phyloP scores from a whole-genome alignment of 2,329 filamentous ascomycete genomes.

The Phyllosticta ampelicida region DNA sequence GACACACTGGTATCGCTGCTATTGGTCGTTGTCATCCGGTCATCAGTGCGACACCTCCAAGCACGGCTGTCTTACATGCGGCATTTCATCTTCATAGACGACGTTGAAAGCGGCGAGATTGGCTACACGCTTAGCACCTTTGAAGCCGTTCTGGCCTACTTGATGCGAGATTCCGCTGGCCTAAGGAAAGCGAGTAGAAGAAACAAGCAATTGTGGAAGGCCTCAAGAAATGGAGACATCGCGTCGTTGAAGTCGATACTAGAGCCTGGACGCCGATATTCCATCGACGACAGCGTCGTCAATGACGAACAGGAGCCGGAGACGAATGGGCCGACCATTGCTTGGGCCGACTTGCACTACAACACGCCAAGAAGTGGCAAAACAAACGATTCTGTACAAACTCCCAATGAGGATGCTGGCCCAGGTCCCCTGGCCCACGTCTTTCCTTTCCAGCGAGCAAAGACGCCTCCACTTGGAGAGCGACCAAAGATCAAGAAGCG shows the following conservation, averaged over 20 bases:
- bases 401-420: background rate
- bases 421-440: constrained; percentile 60
- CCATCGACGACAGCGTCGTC: constrained; percentile 33
- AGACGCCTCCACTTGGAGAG: constrained; percentile 35
- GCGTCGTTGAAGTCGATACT: constrained; percentile 66
- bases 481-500: constrained; percentile 54
- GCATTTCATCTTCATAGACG: constrained; percentile 94
- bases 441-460: constrained; percentile 72
- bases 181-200: constrained; percentile 74
- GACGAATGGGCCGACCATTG: constrained; percentile 18
- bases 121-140: constrained; percentile 94
- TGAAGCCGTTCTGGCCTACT: constrained; percentile 84
- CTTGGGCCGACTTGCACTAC: constrained; percentile 6
- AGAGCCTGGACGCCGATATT: constrained; percentile 47
- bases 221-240: constrained; percentile 66
- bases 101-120: constrained; percentile 92
- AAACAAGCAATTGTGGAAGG: constrained; percentile 82
- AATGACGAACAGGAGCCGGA: constrained; percentile 31
- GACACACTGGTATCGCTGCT: constrained; percentile 88
- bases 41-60: constrained; percentile 77
- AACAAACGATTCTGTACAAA: background rate
- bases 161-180: constrained; percentile 69
- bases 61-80: constrained; percentile 89
- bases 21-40: constrained; percentile 83
- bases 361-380: background rate